Evolutionary conservation across 1,139 yeast species (phyloP).

Genomic region (Saccharomyces hybrid): DNA sequence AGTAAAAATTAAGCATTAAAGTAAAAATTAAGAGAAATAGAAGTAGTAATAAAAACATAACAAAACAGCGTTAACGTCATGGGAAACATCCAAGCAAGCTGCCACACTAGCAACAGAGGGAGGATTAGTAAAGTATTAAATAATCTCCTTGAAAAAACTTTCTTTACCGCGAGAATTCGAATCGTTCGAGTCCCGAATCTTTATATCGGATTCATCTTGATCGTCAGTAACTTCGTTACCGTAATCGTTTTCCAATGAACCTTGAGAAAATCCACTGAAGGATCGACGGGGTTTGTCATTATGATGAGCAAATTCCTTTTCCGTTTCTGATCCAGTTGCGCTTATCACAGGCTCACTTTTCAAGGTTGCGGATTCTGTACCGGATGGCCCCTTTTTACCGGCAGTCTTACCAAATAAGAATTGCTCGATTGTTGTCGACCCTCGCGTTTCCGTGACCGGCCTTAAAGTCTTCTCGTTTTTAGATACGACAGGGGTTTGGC

Average conservation of each 20-base stretch:
- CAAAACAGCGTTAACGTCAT: not conserved
- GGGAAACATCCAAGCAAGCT: not conserved
- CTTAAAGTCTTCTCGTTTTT: not conserved
- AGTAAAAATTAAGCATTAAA: not conserved
- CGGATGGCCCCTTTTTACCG: not conserved
- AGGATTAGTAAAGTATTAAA: not conserved
- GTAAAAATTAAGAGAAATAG: not conserved
- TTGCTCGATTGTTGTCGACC: not conserved
- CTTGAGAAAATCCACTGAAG: slow-evolving; percentile 20
- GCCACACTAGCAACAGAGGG: not conserved
- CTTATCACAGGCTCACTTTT: not conserved
- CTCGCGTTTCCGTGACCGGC: not conserved
- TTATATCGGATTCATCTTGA: not conserved
- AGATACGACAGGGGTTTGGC: not conserved
- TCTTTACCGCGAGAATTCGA: not conserved
- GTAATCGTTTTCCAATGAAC: slow-evolving; percentile 6
- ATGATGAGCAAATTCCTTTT: not conserved
- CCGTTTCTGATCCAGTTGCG: not conserved
- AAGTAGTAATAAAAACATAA: not conserved
- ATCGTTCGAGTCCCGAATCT: not conserved
- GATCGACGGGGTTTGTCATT: slow-evolving; percentile 13
- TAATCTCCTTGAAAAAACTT: not conserved
- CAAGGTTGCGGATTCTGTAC: not conserved
- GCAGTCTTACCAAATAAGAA: not conserved
- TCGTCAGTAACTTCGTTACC: not conserved